Percentiles rank a stretch among this genome's conserved stretches.
Conservation (phyloP, 2,329 filamentous ascomycete genomes). For the Fusarium chuoi region DNA sequence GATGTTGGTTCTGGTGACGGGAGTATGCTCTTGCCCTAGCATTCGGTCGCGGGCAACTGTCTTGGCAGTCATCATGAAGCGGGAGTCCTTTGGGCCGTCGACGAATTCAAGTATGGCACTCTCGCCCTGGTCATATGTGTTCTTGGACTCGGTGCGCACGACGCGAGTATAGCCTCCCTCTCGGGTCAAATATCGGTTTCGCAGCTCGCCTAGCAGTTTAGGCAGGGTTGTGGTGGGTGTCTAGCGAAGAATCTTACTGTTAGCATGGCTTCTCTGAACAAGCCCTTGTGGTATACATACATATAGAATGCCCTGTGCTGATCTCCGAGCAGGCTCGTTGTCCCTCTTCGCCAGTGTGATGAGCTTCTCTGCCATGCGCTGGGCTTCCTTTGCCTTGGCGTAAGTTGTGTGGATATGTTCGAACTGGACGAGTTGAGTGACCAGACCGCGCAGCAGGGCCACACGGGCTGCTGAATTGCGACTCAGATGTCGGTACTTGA, state of each 20-base stretch:
- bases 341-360: constrained; percentile 95
- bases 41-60: constrained; percentile 74
- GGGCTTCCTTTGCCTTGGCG: constrained; percentile 96
- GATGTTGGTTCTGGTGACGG: constrained; percentile 81
- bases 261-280: constrained; percentile 2
- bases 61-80: constrained; percentile 92
- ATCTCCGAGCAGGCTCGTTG: constrained; percentile 80
- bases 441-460: constrained; percentile 93
- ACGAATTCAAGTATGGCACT: constrained; percentile 95
- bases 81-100: constrained; percentile 92
- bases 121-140: constrained; percentile 83
- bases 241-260: constrained; percentile 52
- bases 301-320: constrained; percentile 84
- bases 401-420: constrained; percentile 96
- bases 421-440: constrained; percentile 92
- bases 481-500: constrained; percentile 90
- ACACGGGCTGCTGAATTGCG: constrained; percentile 88
- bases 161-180: constrained; percentile 96
- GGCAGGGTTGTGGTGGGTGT: constrained; percentile 76
- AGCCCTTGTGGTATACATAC: constrained; percentile 64
- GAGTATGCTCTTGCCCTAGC: constrained; percentile 68
- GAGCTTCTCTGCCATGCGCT: constrained; percentile 91
- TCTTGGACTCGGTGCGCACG: constrained; percentile 88
- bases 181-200: constrained; percentile 79
- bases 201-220: constrained; percentile 88